A percentile compares a stretch with the other conserved stretches of the same genome.
These are phyloP conservation scores for Yueomyces sp. DNA, from an alignment of 805 yeast species.

Conservation along the genomic window DNA sequence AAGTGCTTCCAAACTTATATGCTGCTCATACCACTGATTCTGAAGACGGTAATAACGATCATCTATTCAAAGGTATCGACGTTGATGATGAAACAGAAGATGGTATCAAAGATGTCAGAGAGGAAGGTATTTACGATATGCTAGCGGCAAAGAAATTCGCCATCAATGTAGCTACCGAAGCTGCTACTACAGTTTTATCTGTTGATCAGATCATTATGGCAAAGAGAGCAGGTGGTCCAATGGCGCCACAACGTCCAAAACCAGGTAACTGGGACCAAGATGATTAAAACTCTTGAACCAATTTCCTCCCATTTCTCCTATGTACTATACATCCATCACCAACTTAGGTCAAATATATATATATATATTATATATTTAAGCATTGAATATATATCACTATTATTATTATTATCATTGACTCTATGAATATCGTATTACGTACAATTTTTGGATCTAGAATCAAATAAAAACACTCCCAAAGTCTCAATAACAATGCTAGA, in stretches of 20 bases:
- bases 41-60: constrained; percentile 13
- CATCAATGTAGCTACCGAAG: constrained; percentile 87
- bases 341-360: neutral
- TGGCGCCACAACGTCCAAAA: constrained; percentile 69
- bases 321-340: neutral
- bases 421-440: neutral
- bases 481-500: no score
- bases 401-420: no score
- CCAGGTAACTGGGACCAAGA: constrained; percentile 96
- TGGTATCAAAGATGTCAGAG: constrained; percentile 60
- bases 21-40: constrained; percentile 56
- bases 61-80: constrained; percentile 48
- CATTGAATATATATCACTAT: neutral
- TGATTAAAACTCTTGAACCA: constrained; percentile 32
- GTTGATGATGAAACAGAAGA: constrained; percentile 58
- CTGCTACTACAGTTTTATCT: constrained; percentile 61
- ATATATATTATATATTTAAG: neutral
- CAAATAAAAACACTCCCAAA: no score
- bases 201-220: constrained; percentile 98
- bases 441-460: neutral
- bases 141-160: constrained; percentile 74
- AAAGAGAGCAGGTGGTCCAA: constrained; percentile 97
- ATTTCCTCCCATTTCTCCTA: neutral
- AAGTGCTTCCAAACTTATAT: constrained; percentile 76
- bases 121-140: constrained; percentile 64